phyloP scores from a whole-genome alignment of 2,329 filamentous ascomycete species.

The Chaetothyriales sp. region DNA sequence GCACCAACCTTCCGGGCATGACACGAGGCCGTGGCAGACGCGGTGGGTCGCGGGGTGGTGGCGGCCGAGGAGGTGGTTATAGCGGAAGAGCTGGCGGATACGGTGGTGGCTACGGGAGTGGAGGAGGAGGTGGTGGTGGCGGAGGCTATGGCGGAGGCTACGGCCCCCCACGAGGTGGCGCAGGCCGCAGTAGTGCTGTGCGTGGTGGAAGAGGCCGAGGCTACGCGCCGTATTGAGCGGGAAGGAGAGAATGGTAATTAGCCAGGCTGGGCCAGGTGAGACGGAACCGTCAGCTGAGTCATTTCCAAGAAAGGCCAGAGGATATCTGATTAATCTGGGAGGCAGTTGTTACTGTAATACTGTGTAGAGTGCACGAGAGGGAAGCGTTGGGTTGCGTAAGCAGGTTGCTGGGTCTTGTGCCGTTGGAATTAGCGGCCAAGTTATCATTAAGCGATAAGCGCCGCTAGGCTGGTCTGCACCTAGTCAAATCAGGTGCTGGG shows the following conservation, averaged over 20 bases:
- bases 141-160: conserved; percentile 22
- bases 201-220: conserved; percentile 36
- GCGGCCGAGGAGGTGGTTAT: conserved; percentile 46
- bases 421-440: no score
- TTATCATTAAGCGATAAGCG: neutral
- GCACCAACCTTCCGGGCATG: conserved; percentile 94
- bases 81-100: conserved; percentile 44
- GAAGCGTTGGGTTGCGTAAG: no score
- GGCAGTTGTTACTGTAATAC: no score
- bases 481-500: neutral
- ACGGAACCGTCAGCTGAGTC: neutral
- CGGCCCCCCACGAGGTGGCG: conserved; percentile 10
- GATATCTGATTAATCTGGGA: no score
- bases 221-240: conserved; percentile 30
- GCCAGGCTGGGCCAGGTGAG: neutral
- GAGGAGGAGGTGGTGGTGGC: conserved; percentile 26
- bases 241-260: neutral
- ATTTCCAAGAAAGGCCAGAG: neutral
- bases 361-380: no score
- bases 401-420: no score
- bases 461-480: neutral
- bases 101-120: conserved; percentile 3
- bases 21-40: conserved; percentile 53
- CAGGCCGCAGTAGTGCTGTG: conserved; percentile 17
- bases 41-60: conserved; percentile 33